Evolutionary conservation across 192 early-diverging fungal genomes (phyloP).

Genomic region (Phycomyces blakesleeanus): DNA sequence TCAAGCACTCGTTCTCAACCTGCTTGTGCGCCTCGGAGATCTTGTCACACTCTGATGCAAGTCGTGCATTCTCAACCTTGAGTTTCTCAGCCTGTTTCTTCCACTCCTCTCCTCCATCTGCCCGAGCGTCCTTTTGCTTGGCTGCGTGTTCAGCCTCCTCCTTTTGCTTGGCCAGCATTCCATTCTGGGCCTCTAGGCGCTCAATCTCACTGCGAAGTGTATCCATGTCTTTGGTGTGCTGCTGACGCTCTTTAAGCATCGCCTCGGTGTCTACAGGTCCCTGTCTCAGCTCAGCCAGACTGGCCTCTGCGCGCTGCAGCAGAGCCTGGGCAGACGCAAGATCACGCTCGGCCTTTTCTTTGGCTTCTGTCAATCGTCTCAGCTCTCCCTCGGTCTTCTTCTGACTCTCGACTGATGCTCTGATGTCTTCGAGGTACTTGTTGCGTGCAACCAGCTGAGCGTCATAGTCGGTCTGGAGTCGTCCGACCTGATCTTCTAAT

Average conservation of each 20-base stretch:
- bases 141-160: slow-evolving; percentile 16
- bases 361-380: slow-evolving; percentile 12
- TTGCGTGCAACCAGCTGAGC: slow-evolving; percentile 16
- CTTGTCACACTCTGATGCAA: slow-evolving; percentile 47
- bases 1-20: slow-evolving; percentile 68
- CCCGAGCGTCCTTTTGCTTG: not conserved
- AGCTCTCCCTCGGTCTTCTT: slow-evolving; percentile 32
- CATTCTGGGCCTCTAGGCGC: slow-evolving; percentile 40
- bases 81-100: slow-evolving; percentile 37
- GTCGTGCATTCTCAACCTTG: slow-evolving; percentile 51
- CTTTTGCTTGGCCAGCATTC: slow-evolving; percentile 33
- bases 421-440: slow-evolving; percentile 25
- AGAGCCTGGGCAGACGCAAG: slow-evolving; percentile 3
- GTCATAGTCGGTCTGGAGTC: slow-evolving; percentile 32
- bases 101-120: slow-evolving; percentile 15
- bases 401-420: slow-evolving; percentile 20
- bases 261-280: slow-evolving; percentile 27
- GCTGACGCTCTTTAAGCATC: slow-evolving; percentile 2
- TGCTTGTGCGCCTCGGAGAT: slow-evolving; percentile 60
- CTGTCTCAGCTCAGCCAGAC: slow-evolving; percentile 13
- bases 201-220: slow-evolving; percentile 43
- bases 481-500: slow-evolving; percentile 34
- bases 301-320: not conserved
- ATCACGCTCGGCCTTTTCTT: slow-evolving; percentile 31
- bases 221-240: slow-evolving; percentile 16